phyloP scores from a whole-genome alignment of 2,329 filamentous ascomycete species.

The Fusarium torulosum region DNA sequence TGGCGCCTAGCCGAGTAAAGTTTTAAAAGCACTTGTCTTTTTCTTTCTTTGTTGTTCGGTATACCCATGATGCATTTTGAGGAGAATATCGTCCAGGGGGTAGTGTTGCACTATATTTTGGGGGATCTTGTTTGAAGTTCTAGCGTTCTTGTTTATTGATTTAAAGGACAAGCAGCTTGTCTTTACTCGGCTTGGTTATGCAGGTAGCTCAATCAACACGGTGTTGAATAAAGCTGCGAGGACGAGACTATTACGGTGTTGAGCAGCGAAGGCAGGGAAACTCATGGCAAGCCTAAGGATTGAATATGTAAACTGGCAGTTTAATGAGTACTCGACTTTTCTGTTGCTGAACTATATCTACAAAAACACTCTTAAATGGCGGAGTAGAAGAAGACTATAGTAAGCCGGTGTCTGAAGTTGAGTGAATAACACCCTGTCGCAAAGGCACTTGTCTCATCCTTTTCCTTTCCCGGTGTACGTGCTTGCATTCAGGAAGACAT shows the following conservation, averaged over 20 bases:
- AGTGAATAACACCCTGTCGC: neutral
- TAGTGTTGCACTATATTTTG: constrained; percentile 21
- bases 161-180: constrained; percentile 18
- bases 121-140: constrained; percentile 24
- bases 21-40: constrained; percentile 13
- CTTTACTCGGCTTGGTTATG: constrained; percentile 19
- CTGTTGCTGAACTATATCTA: too few species aligned
- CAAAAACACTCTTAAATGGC: too few species aligned
- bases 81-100: constrained; percentile 31
- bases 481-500: neutral
- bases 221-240: constrained; percentile 5
- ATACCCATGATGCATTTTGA: constrained; percentile 45
- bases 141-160: constrained; percentile 36
- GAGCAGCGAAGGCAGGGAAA: neutral
- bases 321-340: neutral
- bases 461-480: constrained; percentile 40
- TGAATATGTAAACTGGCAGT: constrained; percentile 4
- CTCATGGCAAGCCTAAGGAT: neutral
- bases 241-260: neutral
- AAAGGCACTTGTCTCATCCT: constrained; percentile 7
- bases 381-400: too few species aligned
- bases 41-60: constrained; percentile 41
- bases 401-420: neutral
- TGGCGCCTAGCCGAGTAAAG: constrained; percentile 27
- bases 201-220: neutral